A percentile compares a stretch with the other conserved stretches of the same genome.
These are phyloP conservation scores for Dactylonectria estremocensis DNA, from an alignment of 2,329 filamentous ascomycete genomes.

Conservation along the genomic window DNA sequence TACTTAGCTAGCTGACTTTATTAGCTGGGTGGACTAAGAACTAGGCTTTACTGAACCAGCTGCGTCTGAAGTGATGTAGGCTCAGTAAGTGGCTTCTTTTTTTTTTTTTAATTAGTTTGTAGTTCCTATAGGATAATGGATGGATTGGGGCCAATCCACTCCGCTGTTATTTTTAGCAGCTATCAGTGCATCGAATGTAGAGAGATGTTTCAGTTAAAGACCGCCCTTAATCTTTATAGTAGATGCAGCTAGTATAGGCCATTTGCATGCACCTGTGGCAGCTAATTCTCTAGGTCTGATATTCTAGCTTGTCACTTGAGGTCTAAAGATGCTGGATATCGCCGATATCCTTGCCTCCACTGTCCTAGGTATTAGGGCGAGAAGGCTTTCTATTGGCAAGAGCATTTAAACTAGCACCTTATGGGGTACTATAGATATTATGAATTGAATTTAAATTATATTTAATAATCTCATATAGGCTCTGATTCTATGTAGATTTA, in stretches of 20 bases:
- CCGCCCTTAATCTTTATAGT: not conserved
- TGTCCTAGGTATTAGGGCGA: not conserved
- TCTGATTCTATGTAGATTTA: too few relatives aligned
- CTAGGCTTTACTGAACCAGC: too few relatives aligned
- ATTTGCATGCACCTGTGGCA: not conserved
- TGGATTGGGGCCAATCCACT: too few relatives aligned
- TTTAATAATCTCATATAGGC: not conserved
- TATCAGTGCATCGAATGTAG: not conserved
- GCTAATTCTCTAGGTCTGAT: not conserved
- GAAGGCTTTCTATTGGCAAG: not conserved
- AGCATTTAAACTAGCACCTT: not conserved
- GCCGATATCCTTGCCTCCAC: not conserved
- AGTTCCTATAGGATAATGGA: too few relatives aligned
- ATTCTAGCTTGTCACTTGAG: not conserved
- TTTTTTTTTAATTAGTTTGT: too few relatives aligned
- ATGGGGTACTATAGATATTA: not conserved
- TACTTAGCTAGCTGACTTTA: too few relatives aligned
- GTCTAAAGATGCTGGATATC: not conserved
- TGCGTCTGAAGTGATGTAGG: too few relatives aligned
- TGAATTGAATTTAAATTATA: not conserved
- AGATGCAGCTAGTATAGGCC: not conserved
- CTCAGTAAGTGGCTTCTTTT: too few relatives aligned
- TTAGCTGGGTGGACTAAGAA: too few relatives aligned
- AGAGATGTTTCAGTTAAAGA: conserved; percentile 3
- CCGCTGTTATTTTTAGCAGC: too few relatives aligned